Conservation (phyloP, 179 eudicot genomes). For the Gypsophila paniculata region DNA sequence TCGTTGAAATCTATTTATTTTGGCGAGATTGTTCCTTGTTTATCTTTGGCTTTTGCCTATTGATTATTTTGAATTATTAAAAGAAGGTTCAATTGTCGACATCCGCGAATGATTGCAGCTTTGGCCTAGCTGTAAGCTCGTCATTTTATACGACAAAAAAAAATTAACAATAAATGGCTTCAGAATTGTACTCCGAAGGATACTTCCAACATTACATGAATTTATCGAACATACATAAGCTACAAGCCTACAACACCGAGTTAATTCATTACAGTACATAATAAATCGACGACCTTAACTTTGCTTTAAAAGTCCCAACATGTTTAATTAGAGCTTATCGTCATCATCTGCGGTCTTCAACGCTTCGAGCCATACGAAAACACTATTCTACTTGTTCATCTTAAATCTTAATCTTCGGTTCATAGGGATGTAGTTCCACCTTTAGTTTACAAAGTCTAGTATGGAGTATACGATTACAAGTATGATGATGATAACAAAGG, state of each 20-base stretch:
- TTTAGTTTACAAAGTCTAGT: not conserved
- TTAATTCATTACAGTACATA: not conserved
- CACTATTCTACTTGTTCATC: not conserved
- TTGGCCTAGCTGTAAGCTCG: too few species aligned
- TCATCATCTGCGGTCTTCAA: not conserved
- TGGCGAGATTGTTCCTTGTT: too few species aligned
- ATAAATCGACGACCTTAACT: not conserved
- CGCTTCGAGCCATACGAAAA: not conserved
- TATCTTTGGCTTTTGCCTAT: too few species aligned
- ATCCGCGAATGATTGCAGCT: too few species aligned
- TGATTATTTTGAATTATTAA: too few species aligned
- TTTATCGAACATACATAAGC: not conserved
- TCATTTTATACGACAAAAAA: too few species aligned
- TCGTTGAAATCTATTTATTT: too few species aligned
- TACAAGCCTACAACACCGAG: not conserved
- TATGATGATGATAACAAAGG: not conserved
- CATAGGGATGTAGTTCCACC: too few species aligned
- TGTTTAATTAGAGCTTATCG: not conserved
- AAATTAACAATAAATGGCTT: too few species aligned
- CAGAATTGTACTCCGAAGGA: too few species aligned
- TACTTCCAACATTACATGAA: not conserved
- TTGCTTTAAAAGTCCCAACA: not conserved
- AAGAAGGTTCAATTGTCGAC: too few species aligned
- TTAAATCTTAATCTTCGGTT: not conserved
- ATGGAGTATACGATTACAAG: slow-evolving; percentile 4